These are phyloP conservation scores for Paradendryphiella salina DNA, from an alignment of 2,329 filamentous ascomycete genomes.

Conservation along the genomic window DNA sequence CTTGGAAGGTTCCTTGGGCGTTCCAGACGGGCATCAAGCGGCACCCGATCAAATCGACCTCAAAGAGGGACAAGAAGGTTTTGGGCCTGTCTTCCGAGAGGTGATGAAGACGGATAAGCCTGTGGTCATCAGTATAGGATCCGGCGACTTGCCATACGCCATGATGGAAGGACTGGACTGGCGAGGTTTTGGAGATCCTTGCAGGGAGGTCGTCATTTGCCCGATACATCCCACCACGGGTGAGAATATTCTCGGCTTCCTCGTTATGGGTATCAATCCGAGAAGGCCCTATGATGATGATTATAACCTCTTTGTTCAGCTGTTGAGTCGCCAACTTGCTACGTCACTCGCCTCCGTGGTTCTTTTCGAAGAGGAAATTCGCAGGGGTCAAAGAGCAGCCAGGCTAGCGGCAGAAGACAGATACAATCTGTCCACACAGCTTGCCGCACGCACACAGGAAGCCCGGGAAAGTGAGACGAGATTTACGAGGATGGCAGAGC, in stretches of 20 bases:
- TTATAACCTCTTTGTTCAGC: conserved; percentile 75
- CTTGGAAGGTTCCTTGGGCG: conserved; percentile 73
- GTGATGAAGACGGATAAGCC: conserved; percentile 70
- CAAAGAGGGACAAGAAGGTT: conserved; percentile 69
- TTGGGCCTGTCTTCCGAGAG: conserved; percentile 74
- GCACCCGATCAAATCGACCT: conserved; percentile 68
- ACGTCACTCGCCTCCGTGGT: conserved; percentile 82
- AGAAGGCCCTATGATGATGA: conserved; percentile 78
- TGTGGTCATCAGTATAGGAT: conserved; percentile 67
- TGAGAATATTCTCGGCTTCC: conserved; percentile 74
- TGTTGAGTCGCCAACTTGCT: conserved; percentile 73
- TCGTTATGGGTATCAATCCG: conserved; percentile 78
- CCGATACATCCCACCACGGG: conserved; percentile 77
- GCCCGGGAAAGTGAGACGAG: conserved; percentile 69
- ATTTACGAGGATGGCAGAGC: conserved; percentile 83
- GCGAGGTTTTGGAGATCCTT: conserved; percentile 72
- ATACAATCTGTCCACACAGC: conserved; percentile 74
- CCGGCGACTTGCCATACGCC: conserved; percentile 65
- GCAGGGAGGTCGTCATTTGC: conserved; percentile 72
- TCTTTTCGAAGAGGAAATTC: conserved; percentile 81
- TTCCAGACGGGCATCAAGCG: conserved; percentile 65
- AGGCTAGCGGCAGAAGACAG: conserved; percentile 74
- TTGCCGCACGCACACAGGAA: conserved; percentile 64
- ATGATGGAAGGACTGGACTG: conserved; percentile 70
- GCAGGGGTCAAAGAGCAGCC: conserved; percentile 71